Conservation (phyloP, 257 asterid species). For the Buddleja alternifolia region DNA sequence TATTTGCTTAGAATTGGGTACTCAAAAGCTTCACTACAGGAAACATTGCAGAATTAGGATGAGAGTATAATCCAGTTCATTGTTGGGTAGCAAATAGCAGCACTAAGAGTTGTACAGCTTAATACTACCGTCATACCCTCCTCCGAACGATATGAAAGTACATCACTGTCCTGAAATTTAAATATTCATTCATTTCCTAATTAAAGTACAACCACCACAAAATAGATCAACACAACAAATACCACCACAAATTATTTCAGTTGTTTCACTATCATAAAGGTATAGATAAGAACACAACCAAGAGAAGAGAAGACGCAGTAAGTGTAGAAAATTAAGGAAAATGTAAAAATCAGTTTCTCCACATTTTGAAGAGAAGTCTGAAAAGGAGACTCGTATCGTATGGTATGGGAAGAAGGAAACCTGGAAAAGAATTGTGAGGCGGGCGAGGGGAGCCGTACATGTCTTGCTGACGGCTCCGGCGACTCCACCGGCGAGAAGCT, state of each 20-base stretch:
- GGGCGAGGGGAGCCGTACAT: conserved; percentile 87
- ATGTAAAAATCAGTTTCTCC: too few relatives aligned
- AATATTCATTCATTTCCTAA: not conserved
- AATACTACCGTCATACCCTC: not conserved
- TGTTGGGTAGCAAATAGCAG: not conserved
- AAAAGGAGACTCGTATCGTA: too few relatives aligned
- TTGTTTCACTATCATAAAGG: not conserved
- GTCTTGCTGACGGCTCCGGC: conserved; percentile 94
- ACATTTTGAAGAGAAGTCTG: not conserved
- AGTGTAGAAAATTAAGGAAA: too few relatives aligned
- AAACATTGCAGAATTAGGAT: too few relatives aligned
- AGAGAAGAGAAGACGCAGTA: too few relatives aligned
- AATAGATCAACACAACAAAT: conserved; percentile 9
- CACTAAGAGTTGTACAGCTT: too few relatives aligned
- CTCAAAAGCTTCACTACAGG: too few relatives aligned
- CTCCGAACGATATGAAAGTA: not conserved
- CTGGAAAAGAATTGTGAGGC: conserved; percentile 90
- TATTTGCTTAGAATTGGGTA: too few relatives aligned
- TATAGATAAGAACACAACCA: not conserved
- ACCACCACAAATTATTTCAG: conserved; percentile 15
- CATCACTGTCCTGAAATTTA: not conserved
- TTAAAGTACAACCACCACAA: not conserved
- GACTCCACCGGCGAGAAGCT: conserved; percentile 86
- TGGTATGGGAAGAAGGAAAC: too few relatives aligned
- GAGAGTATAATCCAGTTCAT: not conserved